phyloP scores from a whole-genome alignment of 306 rosid species.

The Prunus padus region DNA sequence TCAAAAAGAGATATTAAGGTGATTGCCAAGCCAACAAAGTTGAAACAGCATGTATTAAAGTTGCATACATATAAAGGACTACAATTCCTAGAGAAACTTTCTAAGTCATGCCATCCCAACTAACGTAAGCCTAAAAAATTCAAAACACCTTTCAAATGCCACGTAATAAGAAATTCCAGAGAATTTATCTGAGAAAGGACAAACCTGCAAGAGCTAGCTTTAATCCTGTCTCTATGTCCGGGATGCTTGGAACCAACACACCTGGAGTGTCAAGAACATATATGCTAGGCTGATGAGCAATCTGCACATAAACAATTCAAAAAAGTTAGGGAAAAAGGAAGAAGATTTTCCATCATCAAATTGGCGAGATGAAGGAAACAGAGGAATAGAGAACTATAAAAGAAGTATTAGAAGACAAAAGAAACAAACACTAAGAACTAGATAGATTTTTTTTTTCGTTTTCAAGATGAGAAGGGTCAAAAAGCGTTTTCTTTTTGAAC shows the following conservation, averaged over 20 bases:
- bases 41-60: not conserved
- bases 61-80: not conserved
- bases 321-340: not conserved
- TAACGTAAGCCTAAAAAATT: not conserved
- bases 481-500: not conserved
- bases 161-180: constrained; percentile 9
- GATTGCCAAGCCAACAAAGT: not conserved
- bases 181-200: not conserved
- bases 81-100: not conserved
- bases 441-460: not conserved
- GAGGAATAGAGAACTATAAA: not conserved
- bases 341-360: not conserved
- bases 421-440: not conserved
- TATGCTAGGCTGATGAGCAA: constrained; percentile 90
- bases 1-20: too few relatives aligned
- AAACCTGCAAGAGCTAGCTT: constrained; percentile 90
- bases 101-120: not conserved
- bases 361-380: not conserved
- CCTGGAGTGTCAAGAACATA: constrained; percentile 94
- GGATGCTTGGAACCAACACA: constrained; percentile 86
- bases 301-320: constrained; percentile 47
- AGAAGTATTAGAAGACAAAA: not conserved
- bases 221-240: constrained; percentile 84
- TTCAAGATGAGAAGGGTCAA: not conserved
- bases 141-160: not conserved